Conservation (phyloP, 1,284 basidiomycete species). For the Leccinum subrobustum region DNA sequence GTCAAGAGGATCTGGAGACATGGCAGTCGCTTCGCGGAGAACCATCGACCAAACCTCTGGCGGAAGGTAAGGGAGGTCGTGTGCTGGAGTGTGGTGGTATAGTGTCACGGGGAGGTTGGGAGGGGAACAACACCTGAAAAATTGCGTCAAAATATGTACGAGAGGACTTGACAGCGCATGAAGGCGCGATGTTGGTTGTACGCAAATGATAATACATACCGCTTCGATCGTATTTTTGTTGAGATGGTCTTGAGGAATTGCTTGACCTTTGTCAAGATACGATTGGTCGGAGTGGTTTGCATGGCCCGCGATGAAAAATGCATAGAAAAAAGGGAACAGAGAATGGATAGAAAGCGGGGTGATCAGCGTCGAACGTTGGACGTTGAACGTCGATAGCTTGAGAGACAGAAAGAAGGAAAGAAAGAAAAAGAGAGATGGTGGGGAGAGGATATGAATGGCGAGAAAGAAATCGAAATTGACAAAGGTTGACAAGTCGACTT, state of each 20-base stretch:
- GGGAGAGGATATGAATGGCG: background rate
- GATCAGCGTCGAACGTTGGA: background rate
- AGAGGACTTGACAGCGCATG: background rate
- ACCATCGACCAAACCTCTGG: conserved; percentile 61
- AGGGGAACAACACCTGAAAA: conserved; percentile 9
- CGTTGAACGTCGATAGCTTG: conserved; percentile 1
- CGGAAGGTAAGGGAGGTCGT: conserved; percentile 46
- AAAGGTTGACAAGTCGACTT: background rate
- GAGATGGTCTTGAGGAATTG: conserved; percentile 15
- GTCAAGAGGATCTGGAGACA: conserved; percentile 45
- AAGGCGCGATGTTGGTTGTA: background rate
- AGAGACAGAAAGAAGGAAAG: background rate
- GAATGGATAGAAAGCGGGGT: background rate
- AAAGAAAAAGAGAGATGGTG: background rate
- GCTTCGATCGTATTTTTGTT: conserved; percentile 10
- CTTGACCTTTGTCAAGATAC: conserved; percentile 20
- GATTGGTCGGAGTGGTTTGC: conserved; percentile 7
- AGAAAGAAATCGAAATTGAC: background rate
- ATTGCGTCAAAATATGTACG: conserved; percentile 7
- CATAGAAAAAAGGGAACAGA: background rate
- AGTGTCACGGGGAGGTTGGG: conserved; percentile 12
- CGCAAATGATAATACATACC: conserved; percentile 13
- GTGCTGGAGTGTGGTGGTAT: conserved; percentile 30
- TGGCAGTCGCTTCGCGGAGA: conserved; percentile 48
- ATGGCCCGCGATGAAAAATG: conserved; percentile 6